Conservation (phyloP, 179 eudicot species). For the Amaranthus tricolor region DNA sequence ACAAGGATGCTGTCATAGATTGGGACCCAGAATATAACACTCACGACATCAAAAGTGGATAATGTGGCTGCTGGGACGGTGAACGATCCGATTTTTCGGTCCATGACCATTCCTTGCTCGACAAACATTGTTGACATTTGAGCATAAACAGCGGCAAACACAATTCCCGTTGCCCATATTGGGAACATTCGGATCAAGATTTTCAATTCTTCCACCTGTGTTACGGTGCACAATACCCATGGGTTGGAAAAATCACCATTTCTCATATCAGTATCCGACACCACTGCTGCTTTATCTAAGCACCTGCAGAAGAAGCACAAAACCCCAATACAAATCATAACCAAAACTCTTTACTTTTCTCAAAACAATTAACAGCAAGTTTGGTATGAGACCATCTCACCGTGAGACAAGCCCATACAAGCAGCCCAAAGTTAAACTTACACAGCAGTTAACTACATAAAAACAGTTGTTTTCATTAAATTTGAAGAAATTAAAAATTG, state of each 20-base stretch:
- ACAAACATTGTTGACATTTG: conserved; percentile 51
- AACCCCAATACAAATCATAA: not conserved
- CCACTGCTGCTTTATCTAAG: conserved; percentile 48
- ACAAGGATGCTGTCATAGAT: conserved; percentile 33
- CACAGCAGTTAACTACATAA: not conserved
- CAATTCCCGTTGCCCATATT: conserved; percentile 47
- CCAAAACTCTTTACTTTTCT: not conserved
- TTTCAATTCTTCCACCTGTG: conserved; percentile 54
- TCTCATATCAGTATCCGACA: conserved; percentile 30
- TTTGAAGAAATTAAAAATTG: too few relatives aligned
- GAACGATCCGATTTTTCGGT: conserved; percentile 36
- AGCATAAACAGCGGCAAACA: conserved; percentile 37
- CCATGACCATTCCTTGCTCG: conserved; percentile 50
- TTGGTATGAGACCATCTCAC: too few relatives aligned
- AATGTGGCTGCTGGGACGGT: conserved; percentile 40
- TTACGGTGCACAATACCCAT: conserved; percentile 50
- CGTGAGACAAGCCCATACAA: too few relatives aligned
- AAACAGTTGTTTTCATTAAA: too few relatives aligned
- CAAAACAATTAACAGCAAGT: too few relatives aligned
- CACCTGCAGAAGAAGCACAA: conserved; percentile 30
- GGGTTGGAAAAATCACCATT: conserved; percentile 30
- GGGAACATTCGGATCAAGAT: conserved; percentile 47
- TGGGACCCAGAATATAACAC: conserved; percentile 40
- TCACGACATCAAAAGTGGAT: conserved; percentile 29
- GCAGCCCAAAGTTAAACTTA: too few relatives aligned